Evolutionary conservation across 352 stramenopile species (phyloP).

Genomic region (Phytophthora ohioensis): DNA sequence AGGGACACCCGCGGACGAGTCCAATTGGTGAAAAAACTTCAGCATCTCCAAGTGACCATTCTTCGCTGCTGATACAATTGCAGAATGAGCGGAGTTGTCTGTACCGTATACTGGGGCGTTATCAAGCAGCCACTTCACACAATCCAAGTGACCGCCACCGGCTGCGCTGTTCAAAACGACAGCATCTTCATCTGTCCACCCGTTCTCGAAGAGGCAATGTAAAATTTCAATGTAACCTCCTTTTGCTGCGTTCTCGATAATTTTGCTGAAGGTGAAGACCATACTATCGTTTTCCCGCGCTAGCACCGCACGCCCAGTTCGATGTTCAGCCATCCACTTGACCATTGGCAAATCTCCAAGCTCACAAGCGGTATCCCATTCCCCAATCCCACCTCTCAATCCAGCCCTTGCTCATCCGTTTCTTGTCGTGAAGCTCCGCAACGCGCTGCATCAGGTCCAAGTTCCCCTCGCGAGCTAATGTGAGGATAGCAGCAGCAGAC

Average conservation of each 20-base stretch:
- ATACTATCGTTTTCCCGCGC: not conserved
- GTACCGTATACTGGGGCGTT: not conserved
- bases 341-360: conserved; percentile 10
- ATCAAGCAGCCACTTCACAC: conserved; percentile 13
- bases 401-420: conserved; percentile 6
- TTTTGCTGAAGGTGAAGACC: not conserved
- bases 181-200: conserved; percentile 7
- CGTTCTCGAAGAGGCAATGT: conserved; percentile 2
- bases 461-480: conserved; percentile 9
- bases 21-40: no score
- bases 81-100: not conserved
- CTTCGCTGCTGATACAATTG: conserved; percentile 3
- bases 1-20: no score
- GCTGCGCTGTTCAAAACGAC: not conserved
- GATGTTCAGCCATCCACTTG: conserved; percentile 11
- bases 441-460: conserved; percentile 16
- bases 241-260: conserved; percentile 4
- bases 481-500: conserved; percentile 11
- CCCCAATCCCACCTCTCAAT: conserved; percentile 5
- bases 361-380: conserved; percentile 5
- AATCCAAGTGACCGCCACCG: conserved; percentile 2
- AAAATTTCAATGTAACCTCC: conserved; percentile 7
- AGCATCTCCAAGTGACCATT: no score
- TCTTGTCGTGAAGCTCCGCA: not conserved
- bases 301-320: not conserved